Base-by-base conservation (phyloP, 225 moss, liverwort and hornwort species). In the Pseudisothecium myosuroides region DNA sequence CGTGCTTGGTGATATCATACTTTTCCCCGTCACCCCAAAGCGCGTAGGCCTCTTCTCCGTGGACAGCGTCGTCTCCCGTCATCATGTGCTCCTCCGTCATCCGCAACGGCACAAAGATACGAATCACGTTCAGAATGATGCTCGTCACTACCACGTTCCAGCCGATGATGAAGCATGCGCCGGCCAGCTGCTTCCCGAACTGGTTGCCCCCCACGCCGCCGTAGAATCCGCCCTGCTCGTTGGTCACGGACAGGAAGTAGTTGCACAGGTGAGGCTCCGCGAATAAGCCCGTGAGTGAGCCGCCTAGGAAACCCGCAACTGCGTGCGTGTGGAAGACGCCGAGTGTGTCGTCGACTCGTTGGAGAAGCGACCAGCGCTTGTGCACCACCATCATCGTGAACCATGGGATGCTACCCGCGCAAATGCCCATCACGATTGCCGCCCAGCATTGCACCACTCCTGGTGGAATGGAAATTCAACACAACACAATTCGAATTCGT, bases 311-410 rank as follows among this genome's bases (percentile, higher is more conserved):
- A 7, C 94, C 93, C 4, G 94, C 94, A 2, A 93, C 94, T 1
- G 94, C 94, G 52, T 94, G 94, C 5, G 92, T 94, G 83, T 94
- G 94, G 86, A 94, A 94, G 27, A 94, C 94, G 69, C 94, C 94
- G 37, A 94, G 64, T 6, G 92, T 94, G 65, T 94, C 94, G 50
- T 94, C 94, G 7, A 94, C 89, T 36, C 69, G 65, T 8, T 94
- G 94, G 4, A 94, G 24, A 7, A 91, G 88, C 23, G 91, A 52
- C 92, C 91, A 93, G 36, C 94, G 92, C 73, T 93, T 94, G 91
- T 94, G 92, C 41, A 94, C 85, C 8, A 94, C 92, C 94, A 94
- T 94, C 94, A 94, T 94, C 14, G 94, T 94, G 69, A 93, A 94
- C 94, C 94, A 94, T 5, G 94, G 94, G 23, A 94, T 87, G 39